These are phyloP conservation scores for Panaeolus papilionaceus DNA, from an alignment of 768 basidiomycete genomes.

Conservation along the genomic window DNA sequence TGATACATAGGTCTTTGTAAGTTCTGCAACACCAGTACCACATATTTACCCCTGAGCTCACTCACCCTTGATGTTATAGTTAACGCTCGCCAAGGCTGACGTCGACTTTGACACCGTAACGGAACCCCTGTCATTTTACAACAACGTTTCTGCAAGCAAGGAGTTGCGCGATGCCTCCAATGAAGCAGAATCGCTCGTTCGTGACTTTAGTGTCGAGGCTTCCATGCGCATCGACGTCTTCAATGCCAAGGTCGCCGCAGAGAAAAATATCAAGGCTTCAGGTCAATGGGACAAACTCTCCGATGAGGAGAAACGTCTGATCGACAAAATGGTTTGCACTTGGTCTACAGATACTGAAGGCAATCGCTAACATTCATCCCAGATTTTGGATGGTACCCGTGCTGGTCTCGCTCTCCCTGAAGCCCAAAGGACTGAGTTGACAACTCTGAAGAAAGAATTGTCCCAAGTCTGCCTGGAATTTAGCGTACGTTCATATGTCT, in stretches of 20 bases:
- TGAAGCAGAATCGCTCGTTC: conserved; percentile 70
- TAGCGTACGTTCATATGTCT: conserved; percentile 51
- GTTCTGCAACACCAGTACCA: conserved; percentile 33
- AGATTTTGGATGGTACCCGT: conserved; percentile 79
- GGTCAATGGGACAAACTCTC: conserved; percentile 67
- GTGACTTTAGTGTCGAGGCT: conserved; percentile 76
- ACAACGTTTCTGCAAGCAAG: conserved; percentile 79
- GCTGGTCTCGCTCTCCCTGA: conserved; percentile 79
- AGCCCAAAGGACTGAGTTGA: conserved; percentile 62
- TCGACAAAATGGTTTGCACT: conserved; percentile 70
- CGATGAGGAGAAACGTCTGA: conserved; percentile 74
- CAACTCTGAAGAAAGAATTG: conserved; percentile 73
- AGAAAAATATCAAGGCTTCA: conserved; percentile 69
- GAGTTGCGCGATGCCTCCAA: conserved; percentile 84
- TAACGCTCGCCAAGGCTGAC: conserved; percentile 65
- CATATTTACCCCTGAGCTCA: conserved; percentile 15
- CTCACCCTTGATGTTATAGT: conserved; percentile 43
- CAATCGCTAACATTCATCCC: conserved; percentile 2
- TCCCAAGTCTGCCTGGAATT: conserved; percentile 82
- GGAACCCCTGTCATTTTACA: conserved; percentile 79
- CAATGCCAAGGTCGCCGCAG: conserved; percentile 71
- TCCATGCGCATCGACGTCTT: conserved; percentile 86
- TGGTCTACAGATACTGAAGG: conserved; percentile 1
- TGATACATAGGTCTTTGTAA: conserved; percentile 69
- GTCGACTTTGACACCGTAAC: conserved; percentile 53